Percentiles rank a stretch among this genome's conserved stretches.
Evolutionary conservation across 2,329 filamentous ascomycete genomes (phyloP).

Genomic region (Penicillium palitans): DNA sequence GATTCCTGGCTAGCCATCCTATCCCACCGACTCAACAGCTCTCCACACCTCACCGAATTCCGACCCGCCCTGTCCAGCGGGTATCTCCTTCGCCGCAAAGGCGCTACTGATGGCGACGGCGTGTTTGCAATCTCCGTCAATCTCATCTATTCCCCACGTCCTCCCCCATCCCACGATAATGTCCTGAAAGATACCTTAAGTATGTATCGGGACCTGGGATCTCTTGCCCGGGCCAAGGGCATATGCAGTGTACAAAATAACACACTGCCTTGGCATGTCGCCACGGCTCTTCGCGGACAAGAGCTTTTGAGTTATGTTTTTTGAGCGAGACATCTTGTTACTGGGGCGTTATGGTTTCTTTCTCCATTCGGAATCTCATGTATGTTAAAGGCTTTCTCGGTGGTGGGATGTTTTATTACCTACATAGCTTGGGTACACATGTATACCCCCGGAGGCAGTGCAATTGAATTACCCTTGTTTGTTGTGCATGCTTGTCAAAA

Average conservation of each 20-base stretch:
- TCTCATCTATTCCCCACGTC: slow-evolving; percentile 39
- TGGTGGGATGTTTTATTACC: slow-evolving; percentile 8
- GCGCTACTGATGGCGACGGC: slow-evolving; percentile 44
- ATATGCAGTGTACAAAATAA: slow-evolving; percentile 43
- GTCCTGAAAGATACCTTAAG: slow-evolving; percentile 44
- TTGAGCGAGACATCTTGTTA: slow-evolving; percentile 23
- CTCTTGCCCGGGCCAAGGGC: slow-evolving; percentile 45
- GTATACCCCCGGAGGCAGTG: slow-evolving; percentile 12
- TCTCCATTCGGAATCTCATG: background rate
- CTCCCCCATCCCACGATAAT: slow-evolving; percentile 33
- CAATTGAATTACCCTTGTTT: slow-evolving; percentile 12
- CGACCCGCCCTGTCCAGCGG: slow-evolving; percentile 48
- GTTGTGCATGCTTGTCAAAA: background rate
- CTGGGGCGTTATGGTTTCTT: slow-evolving; percentile 12
- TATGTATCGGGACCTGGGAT: slow-evolving; percentile 48
- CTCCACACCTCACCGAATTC: slow-evolving; percentile 43
- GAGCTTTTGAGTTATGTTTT: slow-evolving; percentile 45
- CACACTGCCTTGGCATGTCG: slow-evolving; percentile 51
- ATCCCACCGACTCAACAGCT: slow-evolving; percentile 49
- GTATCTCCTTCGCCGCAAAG: slow-evolving; percentile 49
- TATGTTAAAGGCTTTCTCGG: slow-evolving; percentile 10
- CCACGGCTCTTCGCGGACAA: slow-evolving; percentile 45
- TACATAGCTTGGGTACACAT: slow-evolving; percentile 8
- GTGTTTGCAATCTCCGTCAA: slow-evolving; percentile 45
- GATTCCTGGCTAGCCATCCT: slow-evolving; percentile 62